Percentiles rank a stretch among this genome's conserved stretches.
Conservation (phyloP, 306 rosid genomes). For the Dryas alaskensis region DNA sequence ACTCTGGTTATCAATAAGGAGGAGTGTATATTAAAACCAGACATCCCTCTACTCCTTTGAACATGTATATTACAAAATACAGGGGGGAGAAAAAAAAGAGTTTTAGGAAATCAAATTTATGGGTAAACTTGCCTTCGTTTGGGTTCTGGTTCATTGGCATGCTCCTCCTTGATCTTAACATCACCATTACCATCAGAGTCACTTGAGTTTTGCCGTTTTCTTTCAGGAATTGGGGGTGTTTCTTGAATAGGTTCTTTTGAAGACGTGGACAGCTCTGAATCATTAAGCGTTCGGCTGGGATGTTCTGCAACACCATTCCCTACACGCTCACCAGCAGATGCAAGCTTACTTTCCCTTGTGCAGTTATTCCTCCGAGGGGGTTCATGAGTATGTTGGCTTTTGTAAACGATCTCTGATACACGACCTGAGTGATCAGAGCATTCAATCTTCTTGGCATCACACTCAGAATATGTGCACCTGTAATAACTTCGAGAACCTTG, state of each 20-base stretch:
- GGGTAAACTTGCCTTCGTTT: constrained; percentile 64
- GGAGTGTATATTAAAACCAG: constrained; percentile 27
- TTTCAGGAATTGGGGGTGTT: constrained; percentile 40
- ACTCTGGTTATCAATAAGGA: constrained; percentile 53
- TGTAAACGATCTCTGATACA: constrained; percentile 63
- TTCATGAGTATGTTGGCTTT: constrained; percentile 77
- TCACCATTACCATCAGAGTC: constrained; percentile 51
- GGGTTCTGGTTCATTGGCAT: constrained; percentile 48
- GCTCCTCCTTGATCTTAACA: constrained; percentile 58
- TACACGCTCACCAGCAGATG: constrained; percentile 41
- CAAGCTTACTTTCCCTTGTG: constrained; percentile 47
- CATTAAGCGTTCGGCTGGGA: constrained; percentile 37
- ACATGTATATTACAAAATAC: not conserved
- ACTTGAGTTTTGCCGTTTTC: constrained; percentile 47
- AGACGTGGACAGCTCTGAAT: constrained; percentile 52
- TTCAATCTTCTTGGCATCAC: constrained; percentile 84
- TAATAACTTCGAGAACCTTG: constrained; percentile 92
- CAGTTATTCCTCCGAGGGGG: constrained; percentile 61
- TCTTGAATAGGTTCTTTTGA: constrained; percentile 53
- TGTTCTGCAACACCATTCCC: constrained; percentile 38
- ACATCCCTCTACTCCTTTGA: constrained; percentile 17
- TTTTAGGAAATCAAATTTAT: constrained; percentile 22
- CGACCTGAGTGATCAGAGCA: constrained; percentile 64
- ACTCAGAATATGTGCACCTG: constrained; percentile 71
- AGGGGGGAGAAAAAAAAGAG: not conserved